Conservation (phyloP, 1,284 basidiomycete species). For the Cutaneotrichosporon cavernicola region DNA sequence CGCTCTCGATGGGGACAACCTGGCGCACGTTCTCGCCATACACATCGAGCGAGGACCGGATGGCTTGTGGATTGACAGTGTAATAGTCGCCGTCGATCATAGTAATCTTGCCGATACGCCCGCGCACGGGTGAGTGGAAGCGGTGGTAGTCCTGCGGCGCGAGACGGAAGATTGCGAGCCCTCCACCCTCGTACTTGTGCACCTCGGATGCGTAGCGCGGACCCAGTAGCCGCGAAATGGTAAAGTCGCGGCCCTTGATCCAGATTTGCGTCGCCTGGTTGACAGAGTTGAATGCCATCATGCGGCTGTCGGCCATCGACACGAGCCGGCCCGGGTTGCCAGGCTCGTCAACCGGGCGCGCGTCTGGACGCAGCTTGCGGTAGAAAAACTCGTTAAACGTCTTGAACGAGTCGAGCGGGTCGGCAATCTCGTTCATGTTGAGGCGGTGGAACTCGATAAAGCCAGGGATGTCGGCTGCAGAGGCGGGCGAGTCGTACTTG, state of each 20-base stretch:
- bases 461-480: slow-evolving; percentile 74
- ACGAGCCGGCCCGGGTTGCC: slow-evolving; percentile 75
- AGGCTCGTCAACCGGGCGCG: slow-evolving; percentile 72
- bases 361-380: slow-evolving; percentile 79
- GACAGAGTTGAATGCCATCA: slow-evolving; percentile 88
- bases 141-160: slow-evolving; percentile 96
- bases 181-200: slow-evolving; percentile 72
- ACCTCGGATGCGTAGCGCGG: slow-evolving; percentile 68
- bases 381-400: slow-evolving; percentile 87
- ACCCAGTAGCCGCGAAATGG: slow-evolving; percentile 73
- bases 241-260: slow-evolving; percentile 97
- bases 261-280: slow-evolving; percentile 81
- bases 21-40: slow-evolving; percentile 92
- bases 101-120: slow-evolving; percentile 73
- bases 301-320: slow-evolving; percentile 86
- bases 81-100: slow-evolving; percentile 84
- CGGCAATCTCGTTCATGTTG: slow-evolving; percentile 74
- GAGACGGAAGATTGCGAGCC: slow-evolving; percentile 74
- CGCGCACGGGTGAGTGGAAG: slow-evolving; percentile 90
- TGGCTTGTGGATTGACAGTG: slow-evolving; percentile 69
- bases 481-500: slow-evolving; percentile 86
- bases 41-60: slow-evolving; percentile 66
- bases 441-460: slow-evolving; percentile 92
- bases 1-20: slow-evolving; percentile 82
- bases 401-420: slow-evolving; percentile 81